These are phyloP conservation scores for Linderniella brevidens DNA, from an alignment of 257 asterid genomes.

Conservation along the genomic window DNA sequence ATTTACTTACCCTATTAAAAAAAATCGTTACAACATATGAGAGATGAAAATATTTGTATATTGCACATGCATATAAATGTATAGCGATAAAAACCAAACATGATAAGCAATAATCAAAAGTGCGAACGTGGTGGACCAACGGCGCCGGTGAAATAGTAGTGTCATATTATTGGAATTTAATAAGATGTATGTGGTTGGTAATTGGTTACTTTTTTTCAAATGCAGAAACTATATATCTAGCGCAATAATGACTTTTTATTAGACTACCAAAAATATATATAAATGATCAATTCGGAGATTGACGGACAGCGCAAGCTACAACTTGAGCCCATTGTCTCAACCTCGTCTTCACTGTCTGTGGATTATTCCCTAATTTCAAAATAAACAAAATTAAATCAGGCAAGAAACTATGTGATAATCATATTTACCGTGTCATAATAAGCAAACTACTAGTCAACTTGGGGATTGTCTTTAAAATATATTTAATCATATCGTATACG, in stretches of 20 bases:
- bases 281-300: conserved; percentile 16
- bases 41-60: too few relatives aligned
- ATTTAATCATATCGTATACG: too few relatives aligned
- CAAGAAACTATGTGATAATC: background rate
- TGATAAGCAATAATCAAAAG: conserved; percentile 14
- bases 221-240: background rate
- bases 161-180: conserved; percentile 11
- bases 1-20: too few relatives aligned
- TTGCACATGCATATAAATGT: too few relatives aligned
- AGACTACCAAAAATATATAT: too few relatives aligned
- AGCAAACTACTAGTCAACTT: too few relatives aligned
- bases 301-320: conserved; percentile 63
- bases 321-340: conserved; percentile 72
- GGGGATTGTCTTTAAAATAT: too few relatives aligned
- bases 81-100: conserved; percentile 11
- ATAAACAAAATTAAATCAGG: background rate
- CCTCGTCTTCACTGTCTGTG: conserved; percentile 54
- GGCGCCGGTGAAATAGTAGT: conserved; percentile 10
- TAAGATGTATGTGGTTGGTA: conserved; percentile 10
- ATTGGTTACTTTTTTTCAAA: conserved; percentile 9
- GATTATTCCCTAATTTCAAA: conserved; percentile 31
- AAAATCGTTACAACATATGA: too few relatives aligned
- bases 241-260: too few relatives aligned
- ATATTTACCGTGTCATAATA: background rate
- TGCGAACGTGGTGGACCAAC: conserved; percentile 13